Conservation (phyloP, 805 yeast species). For the Naumovozyma dairenensis region DNA sequence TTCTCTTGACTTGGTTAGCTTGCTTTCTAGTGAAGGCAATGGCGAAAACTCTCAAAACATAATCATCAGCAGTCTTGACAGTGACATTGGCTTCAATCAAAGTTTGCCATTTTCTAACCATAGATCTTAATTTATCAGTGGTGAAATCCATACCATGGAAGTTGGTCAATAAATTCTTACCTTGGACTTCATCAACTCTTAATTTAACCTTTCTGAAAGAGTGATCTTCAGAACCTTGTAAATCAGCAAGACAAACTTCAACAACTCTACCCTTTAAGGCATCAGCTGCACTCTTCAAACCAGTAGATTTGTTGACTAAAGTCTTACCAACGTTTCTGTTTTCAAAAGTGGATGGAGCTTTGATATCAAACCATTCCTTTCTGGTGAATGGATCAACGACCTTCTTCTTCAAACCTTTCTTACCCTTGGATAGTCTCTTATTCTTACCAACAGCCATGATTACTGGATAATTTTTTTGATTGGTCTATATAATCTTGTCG, state of each 20-base stretch:
- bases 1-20: constrained; percentile 94
- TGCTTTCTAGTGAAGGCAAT: constrained; percentile 98
- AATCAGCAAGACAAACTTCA: constrained; percentile 92
- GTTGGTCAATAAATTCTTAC: constrained; percentile 97
- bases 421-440: constrained; percentile 76
- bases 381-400: constrained; percentile 99
- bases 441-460: constrained; percentile 79
- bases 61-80: constrained; percentile 95
- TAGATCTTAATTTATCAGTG: constrained; percentile 92
- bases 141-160: constrained; percentile 99
- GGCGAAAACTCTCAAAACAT: constrained; percentile 91
- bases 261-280: constrained; percentile 96
- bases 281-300: constrained; percentile 96
- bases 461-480: too few species aligned
- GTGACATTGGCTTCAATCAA: constrained; percentile 97
- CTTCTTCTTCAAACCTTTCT: constrained; percentile 98
- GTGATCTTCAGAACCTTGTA: constrained; percentile 98
- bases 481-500: too few species aligned
- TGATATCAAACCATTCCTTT: constrained; percentile 97
- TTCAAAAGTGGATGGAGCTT: constrained; percentile 98
- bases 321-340: constrained; percentile 99
- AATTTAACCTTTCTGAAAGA: constrained; percentile 94
- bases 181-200: constrained; percentile 98
- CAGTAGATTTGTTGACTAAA: constrained; percentile 94
- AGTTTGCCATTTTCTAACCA: constrained; percentile 98